Base-by-base conservation (phyloP, 331 rosid species). In the Malus hybrid region DNA sequence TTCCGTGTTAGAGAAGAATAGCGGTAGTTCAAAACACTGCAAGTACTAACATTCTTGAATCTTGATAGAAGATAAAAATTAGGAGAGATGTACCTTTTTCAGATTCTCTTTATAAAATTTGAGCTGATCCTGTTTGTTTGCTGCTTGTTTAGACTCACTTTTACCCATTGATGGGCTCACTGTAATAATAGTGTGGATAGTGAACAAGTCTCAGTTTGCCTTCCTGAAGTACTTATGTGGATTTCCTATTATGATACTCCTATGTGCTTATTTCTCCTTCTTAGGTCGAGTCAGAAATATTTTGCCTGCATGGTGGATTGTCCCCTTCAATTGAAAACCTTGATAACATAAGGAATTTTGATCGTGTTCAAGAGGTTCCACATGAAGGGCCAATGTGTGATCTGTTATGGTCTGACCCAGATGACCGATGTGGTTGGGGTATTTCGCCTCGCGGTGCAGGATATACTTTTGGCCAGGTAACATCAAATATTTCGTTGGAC, bases 381-480 rank as follows among this genome's bases (percentile, higher is more conserved):
- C 99, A 95, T 65, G 99, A 95, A 82, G 99, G 99, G 48, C 98
- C 99, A 75, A 95, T 95, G 99, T 95, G 99, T 86, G 99, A 95
- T 87, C 87, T 95, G 65, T 83, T 95, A 79, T 95, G 99, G 99
- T 95, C 99, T 76, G 99, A 95, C 78, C 99, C 99, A 68, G 99
- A 95, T 81, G 99, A 95, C 74, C 88, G 99, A 67, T 95, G 99
- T 74, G 99, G 99, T 69, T 95, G 99, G 99, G 99, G 99, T 65
- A 95, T 95, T 85, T 95, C 99, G 75, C 99, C 99, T 70, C 97
- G 98, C 27, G 99, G 99, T 68, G 99, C 99, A 68, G 98, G 99
- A 44, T 95, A 92, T 83, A 95, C 99, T 67, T 95, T 95, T 87
- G 99, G 99, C 75, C 97, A 92, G 97, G 99, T 95, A 83, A 77